A percentile compares a stretch with the other conserved stretches of the same genome.
These are phyloP conservation scores for Triticum urartu DNA, from an alignment of 176 grass and related monocot species.

Conservation along the genomic window DNA sequence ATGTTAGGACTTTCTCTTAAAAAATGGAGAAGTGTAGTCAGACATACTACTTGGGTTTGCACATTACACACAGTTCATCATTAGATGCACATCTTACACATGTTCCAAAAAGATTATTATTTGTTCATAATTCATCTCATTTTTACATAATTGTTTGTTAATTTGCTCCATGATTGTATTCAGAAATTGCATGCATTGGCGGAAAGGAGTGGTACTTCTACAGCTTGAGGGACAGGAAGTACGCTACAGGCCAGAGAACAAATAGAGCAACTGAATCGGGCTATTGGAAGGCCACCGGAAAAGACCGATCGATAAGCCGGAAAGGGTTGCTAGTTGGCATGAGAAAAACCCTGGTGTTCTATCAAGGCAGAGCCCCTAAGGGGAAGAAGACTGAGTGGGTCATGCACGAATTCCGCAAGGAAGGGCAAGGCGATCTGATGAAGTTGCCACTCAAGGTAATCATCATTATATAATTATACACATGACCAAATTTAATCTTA, in stretches of 20 bases:
- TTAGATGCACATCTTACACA: neutral
- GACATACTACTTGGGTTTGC: neutral
- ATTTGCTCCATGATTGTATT: neutral
- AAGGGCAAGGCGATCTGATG: slow-evolving; percentile 44
- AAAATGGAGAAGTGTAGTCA: neutral
- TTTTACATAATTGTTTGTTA: neutral
- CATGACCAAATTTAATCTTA: neutral
- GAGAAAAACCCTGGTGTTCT: slow-evolving; percentile 97
- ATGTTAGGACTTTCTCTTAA: neutral
- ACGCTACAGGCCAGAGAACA: slow-evolving; percentile 77
- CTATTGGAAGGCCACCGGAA: slow-evolving; percentile 95
- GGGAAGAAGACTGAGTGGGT: slow-evolving; percentile 97
- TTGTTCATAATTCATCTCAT: no score
- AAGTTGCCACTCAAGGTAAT: slow-evolving; percentile 61
- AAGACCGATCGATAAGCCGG: slow-evolving; percentile 64
- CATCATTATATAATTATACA: neutral
- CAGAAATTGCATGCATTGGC: slow-evolving; percentile 80
- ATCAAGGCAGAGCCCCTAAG: slow-evolving; percentile 86
- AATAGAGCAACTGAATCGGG: slow-evolving; percentile 87
- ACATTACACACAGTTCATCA: neutral
- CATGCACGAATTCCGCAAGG: slow-evolving; percentile 91
- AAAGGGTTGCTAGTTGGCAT: slow-evolving; percentile 72
- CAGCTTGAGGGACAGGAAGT: slow-evolving; percentile 81
- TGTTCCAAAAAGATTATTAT: neutral
- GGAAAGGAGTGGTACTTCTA: slow-evolving; percentile 96